Evolutionary conservation across 2,329 filamentous ascomycete genomes (phyloP), one percentile per base, ranked within the genome.

Genomic region (Colletotrichum sp.): DNA sequence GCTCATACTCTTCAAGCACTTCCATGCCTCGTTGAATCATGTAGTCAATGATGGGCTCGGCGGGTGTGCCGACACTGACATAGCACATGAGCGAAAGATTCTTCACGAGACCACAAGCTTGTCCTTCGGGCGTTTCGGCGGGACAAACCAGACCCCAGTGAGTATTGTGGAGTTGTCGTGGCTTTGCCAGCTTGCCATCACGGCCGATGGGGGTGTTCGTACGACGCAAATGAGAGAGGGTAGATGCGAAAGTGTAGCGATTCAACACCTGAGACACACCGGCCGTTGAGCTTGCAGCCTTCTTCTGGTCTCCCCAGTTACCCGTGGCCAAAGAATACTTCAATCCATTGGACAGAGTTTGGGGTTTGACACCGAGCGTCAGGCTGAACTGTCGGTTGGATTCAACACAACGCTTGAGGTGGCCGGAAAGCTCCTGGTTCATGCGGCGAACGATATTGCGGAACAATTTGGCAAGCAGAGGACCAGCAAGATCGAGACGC

Each of bases 231-330:
- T 99, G 97, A 21, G 97, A 99, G 58, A 99, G 87, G 0, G 96
- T 98, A 55, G 97, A 99, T 18, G 97, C 93, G 82, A 98, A 99
- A 1, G 97, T 98, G 84, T 98, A 99, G 83, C 97, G 92, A 87
- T 98, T 99, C 81, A 99, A 87, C 86, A 99, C 97, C 86, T 99
- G 97, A 63, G 96, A 98, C 62, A 99, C 97, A 89, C 97, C 97
- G 62, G 97, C 97, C 78, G 97, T 98, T 2, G 96, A 95, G 79
- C 94, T 96, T 80, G 95, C 94, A 24, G 97, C 96, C 88, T 98
- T 99, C 90, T 98, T 99, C 88, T 99, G 97, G 79, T 99, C 97
- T 82, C 97, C 97, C 97, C 97, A 99, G 86, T 99, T 99, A 79
- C 97, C 97, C 16, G 97, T 99, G 30, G 97, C 96, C 77, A 99